Evolutionary conservation across 768 basidiomycete species (phyloP), one percentile per base, ranked within the genome.

Genomic region (Lyophyllum decastes): DNA sequence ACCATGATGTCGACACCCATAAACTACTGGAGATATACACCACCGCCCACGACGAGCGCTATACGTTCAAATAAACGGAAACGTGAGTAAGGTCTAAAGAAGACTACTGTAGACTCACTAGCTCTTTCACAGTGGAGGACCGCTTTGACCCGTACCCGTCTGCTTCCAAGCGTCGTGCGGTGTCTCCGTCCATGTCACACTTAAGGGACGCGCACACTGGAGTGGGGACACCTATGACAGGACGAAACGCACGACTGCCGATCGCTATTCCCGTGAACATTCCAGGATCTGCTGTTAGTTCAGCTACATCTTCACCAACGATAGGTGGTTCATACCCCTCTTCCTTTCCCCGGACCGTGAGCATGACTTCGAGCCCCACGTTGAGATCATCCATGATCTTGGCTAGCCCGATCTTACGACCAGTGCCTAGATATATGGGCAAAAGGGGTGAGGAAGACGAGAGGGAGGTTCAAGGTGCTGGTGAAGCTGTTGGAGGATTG

Each of bases 101-200:
- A 16, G 16, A 4, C 10, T 30, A 19, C 2, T 8, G 14, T 3
- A 30, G n/a, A 30, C 43, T 38, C 25, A 48, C 25, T 38, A 49
- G 21, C 33, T 52, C 61, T 48, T 64, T 64, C 40, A 38, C 55
- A 91, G 90, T 90, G 61, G 91, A 92, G 55, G 91, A 93, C 68
- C 86, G 91, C 10, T 93, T 89, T 68, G 91, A 93, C 68, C 91
- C 91, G 49, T 93, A 93, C 72, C 87, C 88, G 30, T 85, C 82
- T 44, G 78, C 87, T 17, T 84, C 87, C 19, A 93, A 93, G 72
- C 84, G 91, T 41, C 85, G 91, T 40, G 91, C 91, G 11, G 90
- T 92, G 22, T 93, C 91, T 12, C 91, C 91, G 7, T 92, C 90
- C 4, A 70, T 92, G 58, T 83, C 85, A 11, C 81, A 83, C 67